Conservation (phyloP, 768 basidiomycete genomes). For the Megacollybia marginata region DNA sequence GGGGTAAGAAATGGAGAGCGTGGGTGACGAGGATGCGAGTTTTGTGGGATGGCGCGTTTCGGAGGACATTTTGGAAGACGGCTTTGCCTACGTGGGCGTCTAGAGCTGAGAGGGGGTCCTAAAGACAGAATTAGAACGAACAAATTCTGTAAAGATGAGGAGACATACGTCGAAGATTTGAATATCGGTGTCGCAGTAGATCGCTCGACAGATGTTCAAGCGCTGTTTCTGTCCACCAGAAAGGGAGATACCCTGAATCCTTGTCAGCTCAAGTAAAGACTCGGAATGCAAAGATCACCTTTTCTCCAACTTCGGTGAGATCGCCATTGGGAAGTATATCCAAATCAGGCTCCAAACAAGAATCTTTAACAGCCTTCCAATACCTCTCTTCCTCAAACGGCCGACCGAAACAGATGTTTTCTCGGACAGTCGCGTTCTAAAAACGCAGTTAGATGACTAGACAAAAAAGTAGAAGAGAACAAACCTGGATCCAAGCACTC, state of each 20-base stretch:
- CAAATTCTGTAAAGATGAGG: neutral
- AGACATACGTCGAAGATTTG: slow-evolving; percentile 71
- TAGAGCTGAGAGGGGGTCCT: slow-evolving; percentile 85
- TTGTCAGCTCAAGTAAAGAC: neutral
- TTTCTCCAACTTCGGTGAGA: slow-evolving; percentile 79
- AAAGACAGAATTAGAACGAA: neutral
- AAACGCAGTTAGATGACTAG: neutral
- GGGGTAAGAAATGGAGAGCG: slow-evolving; percentile 82
- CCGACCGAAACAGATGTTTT: slow-evolving; percentile 85
- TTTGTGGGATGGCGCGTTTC: slow-evolving; percentile 53
- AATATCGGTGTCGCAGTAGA: slow-evolving; percentile 82
- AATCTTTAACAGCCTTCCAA: slow-evolving; percentile 71
- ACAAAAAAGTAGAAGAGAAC: slow-evolving; percentile 2
- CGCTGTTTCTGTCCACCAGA: slow-evolving; percentile 79
- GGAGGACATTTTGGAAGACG: slow-evolving; percentile 79
- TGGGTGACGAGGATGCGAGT: slow-evolving; percentile 90
- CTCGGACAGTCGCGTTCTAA: slow-evolving; percentile 77
- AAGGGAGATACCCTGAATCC: slow-evolving; percentile 66
- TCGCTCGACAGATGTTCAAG: slow-evolving; percentile 78
- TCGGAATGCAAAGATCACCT: slow-evolving; percentile 18
- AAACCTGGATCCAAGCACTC: slow-evolving; percentile 83
- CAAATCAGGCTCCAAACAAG: slow-evolving; percentile 76
- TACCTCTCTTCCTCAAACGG: slow-evolving; percentile 77
- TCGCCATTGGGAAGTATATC: slow-evolving; percentile 74
- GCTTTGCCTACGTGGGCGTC: slow-evolving; percentile 90